Base-by-base conservation (phyloP, 768 basidiomycete species). In the Tephrocybe rancida region DNA sequence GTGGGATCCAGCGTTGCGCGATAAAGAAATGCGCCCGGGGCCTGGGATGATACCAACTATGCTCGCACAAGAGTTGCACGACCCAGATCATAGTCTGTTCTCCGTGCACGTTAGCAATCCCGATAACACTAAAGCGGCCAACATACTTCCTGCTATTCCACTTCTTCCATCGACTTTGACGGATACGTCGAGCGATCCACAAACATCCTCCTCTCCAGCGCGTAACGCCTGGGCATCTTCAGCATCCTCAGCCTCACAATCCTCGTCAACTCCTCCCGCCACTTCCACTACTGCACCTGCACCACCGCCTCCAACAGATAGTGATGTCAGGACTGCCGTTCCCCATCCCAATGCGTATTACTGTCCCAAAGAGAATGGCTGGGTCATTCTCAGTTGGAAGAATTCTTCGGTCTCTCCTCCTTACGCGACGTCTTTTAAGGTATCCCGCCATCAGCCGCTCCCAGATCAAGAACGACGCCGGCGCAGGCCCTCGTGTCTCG, bases 341-440 rank as follows among this genome's bases (percentile, higher is more conserved):
- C 91, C 92, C 11, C 90, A 94, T 64, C 86, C 91, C 4, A 83
- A 89, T 59, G 90, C 88, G 13, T 90, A 90, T 65, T 94, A 88
- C 64, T 93, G 90, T 63, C 81, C 84, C 21, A 85, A 83, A 64
- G 88, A 92, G 52, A 89, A 92, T 59, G 86, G 87, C 5, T 94
- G 91, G 91, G 81, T 91, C 29, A 78, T 93, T 34, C 73, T 92
- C 14, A 75, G 73, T 34, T 89, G 87, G 86, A 84, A 83, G 57
- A 79, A 80, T 13, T 85, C 87, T 11, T 73, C 77, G 18, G 75
- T 85, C 32, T 64, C 80, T 8, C 88, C 87, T 2, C 83, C 85
- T 5, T 74, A 90, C 19, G 78, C 84, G 16, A 70, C 68, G 38
- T 82, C 83, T 4, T 88, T 84, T 58, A 65, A 73, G 21, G 65